These are phyloP conservation scores for Neonectria coccinea DNA, from an alignment of 2,329 filamentous ascomycete species.

Conservation along the genomic window DNA sequence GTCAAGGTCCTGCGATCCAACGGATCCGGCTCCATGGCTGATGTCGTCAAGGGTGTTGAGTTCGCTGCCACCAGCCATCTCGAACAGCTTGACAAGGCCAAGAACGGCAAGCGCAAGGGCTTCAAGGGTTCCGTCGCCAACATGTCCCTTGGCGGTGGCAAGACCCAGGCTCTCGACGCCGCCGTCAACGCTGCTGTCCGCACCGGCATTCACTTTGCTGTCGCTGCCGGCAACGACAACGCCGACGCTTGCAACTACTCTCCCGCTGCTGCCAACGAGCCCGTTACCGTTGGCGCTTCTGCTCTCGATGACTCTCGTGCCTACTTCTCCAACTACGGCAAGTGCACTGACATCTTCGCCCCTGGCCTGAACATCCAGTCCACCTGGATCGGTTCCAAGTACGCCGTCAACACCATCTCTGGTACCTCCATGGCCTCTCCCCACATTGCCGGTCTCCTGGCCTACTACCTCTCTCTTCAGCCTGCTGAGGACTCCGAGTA, in stretches of 20 bases:
- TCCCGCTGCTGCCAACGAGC: slow-evolving; percentile 89
- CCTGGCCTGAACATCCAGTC: slow-evolving; percentile 97
- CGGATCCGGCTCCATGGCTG: slow-evolving; percentile 97
- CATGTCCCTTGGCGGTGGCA: slow-evolving; percentile 99
- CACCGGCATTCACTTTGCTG: slow-evolving; percentile 95
- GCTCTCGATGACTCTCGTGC: slow-evolving; percentile 94
- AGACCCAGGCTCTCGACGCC: slow-evolving; percentile 89
- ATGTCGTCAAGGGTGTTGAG: slow-evolving; percentile 98
- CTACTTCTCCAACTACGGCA: slow-evolving; percentile 99
- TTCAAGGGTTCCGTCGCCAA: slow-evolving; percentile 99
- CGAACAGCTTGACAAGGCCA: slow-evolving; percentile 80
- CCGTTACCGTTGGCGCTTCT: slow-evolving; percentile 95
- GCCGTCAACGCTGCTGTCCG: slow-evolving; percentile 94
- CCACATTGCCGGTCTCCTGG: slow-evolving; percentile 94
- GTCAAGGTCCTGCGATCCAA: slow-evolving; percentile 99
- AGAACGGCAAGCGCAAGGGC: slow-evolving; percentile 90
- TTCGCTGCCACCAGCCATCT: slow-evolving; percentile 86
- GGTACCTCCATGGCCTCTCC: slow-evolving; percentile 99
- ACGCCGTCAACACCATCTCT: slow-evolving; percentile 98
- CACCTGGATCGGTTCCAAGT: slow-evolving; percentile 97
- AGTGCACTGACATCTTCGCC: slow-evolving; percentile 99
- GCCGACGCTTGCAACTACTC: slow-evolving; percentile 99
- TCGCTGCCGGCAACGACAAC: slow-evolving; percentile 98
- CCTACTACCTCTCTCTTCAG: slow-evolving; percentile 98
- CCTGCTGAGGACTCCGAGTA: slow-evolving; percentile 91